Percentiles rank a stretch among this genome's conserved stretches.
Conservation (phyloP, 225 moss, liverwort and hornwort genomes). For the Lunularia cruciata region DNA sequence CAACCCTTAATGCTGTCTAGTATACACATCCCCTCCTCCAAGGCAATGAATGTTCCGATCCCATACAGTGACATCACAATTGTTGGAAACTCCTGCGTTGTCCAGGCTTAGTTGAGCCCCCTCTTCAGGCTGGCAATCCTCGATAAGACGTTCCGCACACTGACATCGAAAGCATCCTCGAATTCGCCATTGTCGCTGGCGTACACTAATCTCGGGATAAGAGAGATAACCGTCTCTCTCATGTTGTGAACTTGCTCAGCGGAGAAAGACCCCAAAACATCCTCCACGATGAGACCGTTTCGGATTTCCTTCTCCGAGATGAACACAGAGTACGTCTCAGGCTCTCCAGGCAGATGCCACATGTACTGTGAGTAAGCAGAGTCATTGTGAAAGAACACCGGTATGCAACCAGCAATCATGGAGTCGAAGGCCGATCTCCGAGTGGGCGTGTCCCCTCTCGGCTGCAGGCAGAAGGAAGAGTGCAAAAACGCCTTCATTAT, state of each 20-base stretch:
- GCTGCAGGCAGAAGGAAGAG: constrained; percentile 50
- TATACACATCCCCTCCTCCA: constrained; percentile 19
- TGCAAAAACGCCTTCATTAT: constrained; percentile 41
- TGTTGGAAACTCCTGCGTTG: background rate
- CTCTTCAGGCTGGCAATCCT: constrained; percentile 28
- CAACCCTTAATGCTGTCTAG: constrained; percentile 18
- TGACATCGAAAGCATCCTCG: constrained; percentile 43
- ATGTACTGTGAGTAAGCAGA: constrained; percentile 49
- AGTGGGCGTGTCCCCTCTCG: constrained; percentile 49
- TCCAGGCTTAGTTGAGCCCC: background rate
- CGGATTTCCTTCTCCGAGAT: constrained; percentile 38
- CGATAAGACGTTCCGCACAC: constrained; percentile 31
- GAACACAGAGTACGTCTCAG: constrained; percentile 40
- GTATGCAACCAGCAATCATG: constrained; percentile 52
- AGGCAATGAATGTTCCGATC: constrained; percentile 4
- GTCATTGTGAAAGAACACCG: constrained; percentile 50
- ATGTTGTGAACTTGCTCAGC: constrained; percentile 24
- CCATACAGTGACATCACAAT: background rate
- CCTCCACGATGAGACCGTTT: constrained; percentile 33
- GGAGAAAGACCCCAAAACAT: constrained; percentile 29
- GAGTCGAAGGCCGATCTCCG: constrained; percentile 52
- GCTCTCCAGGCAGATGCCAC: constrained; percentile 48
- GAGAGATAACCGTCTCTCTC: constrained; percentile 32
- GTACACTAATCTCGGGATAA: constrained; percentile 38
- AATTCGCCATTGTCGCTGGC: constrained; percentile 39